Base-by-base conservation (phyloP, 2,329 filamentous ascomycete genomes). In the Diplodia intermedia region DNA sequence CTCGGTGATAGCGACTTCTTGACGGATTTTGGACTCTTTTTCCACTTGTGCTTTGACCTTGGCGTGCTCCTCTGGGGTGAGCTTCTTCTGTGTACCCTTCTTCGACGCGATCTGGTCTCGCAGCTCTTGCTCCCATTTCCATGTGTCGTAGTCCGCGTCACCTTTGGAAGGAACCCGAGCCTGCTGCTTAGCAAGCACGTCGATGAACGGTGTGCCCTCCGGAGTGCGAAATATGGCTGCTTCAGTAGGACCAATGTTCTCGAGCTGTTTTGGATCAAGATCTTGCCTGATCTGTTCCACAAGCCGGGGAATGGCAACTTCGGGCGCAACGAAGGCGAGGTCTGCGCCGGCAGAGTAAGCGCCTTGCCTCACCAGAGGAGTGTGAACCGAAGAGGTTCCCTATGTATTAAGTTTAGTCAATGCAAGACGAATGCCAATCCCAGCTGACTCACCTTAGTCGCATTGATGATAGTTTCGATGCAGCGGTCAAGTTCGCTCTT, bases 81-180 rank as follows among this genome's bases (percentile, higher is more conserved):
- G 87, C 80, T 97, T 99, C 82, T 93, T 94, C 69, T 91, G 88
- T 69, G 91, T 88, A 1, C 94, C 94, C 79, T 94, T 97, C 83
- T 98, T 99, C 76, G 92, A 86, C n/a, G 94, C 93, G 50, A 99
- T 81, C 73, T 97, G 93, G 49, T 88, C 86, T 68, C 94, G 86
- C 8, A 99, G 85, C 71, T 99, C 95, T 77, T 94, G 91, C 79
- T 99, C 95, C 95, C 96, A 99, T 79, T 97, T 97, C 50, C 97
- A 80, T 1, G 93, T 96, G 73, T 99, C 93, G 74, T 97, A 97
- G 77, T 98, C 95, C 78, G 97, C 97, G 60, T 88, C 90, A 74
- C 93, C 97, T 81, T 97, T 98, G 80, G 93, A 90, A 3, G 93
- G 89, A 2, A 90, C 82, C 47, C 85, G 82, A 69, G 87, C 87